Base-by-base conservation (phyloP, 768 basidiomycete species). In the Lactarius hatsudake region DNA sequence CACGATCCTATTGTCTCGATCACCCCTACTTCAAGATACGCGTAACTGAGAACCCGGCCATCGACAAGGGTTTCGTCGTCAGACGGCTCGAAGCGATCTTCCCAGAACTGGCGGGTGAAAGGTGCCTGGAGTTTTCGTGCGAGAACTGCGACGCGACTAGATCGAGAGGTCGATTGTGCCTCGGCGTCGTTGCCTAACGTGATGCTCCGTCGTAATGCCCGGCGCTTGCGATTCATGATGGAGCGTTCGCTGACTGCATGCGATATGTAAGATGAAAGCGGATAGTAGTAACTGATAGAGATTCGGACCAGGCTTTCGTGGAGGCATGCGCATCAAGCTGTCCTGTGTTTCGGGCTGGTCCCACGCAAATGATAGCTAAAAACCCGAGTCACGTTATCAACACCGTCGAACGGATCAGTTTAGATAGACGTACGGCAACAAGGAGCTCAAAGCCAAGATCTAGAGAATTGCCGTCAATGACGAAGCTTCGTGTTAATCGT, bases 371-470 rank as follows among this genome's bases (percentile, higher is more conserved):
- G 87, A 86, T 17, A 89, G 79, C 85, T 87, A 66, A 42, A 9
- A 12, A 23, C 30, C 9, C 59, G 36, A 65, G 61, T 53, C 59
- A 36, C 5, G 59, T 67, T 30, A 59, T 38, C 48, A n/a, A n/a
- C 30, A 7, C 13, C 7, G 36, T 32, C 43, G 56, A 26, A 28
- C 23, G 20, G 42, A 15, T 18, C 17, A 26, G 62, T 43, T 32
- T 34, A 40, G 38, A 18, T 4, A 28, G 40, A 73, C 85, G 70
- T 77, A 87, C 87, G 65, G 86, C 88, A 62, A 87, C 82, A 45
- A 84, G 83, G 15, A 89, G 79, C 73, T 89, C 88, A 67, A 88
- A 89, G 5, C 87, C 87, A 67, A 89, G 86, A 81, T 89, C 87
- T 89, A 69, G 20, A 38, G 12, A 26, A 2, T 17, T 12, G 12